phyloP scores from a whole-genome alignment of 2,329 filamentous ascomycete genomes.

The Aspergillus melleus region DNA sequence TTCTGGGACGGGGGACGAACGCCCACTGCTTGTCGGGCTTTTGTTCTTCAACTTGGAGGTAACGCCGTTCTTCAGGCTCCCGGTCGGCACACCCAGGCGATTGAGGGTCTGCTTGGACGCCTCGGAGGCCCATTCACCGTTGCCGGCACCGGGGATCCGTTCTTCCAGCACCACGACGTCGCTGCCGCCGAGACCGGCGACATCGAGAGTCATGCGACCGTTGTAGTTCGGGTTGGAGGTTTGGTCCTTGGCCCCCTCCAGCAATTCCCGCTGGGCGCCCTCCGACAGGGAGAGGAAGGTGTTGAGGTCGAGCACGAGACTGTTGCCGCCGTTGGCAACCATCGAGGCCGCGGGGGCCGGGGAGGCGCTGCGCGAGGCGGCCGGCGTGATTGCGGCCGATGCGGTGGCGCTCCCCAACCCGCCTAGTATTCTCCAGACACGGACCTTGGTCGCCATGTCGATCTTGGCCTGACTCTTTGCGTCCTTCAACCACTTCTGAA shows the following conservation, averaged over 20 bases:
- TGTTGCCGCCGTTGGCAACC: constrained; percentile 44
- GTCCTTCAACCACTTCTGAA: constrained; percentile 72
- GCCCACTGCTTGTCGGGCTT: constrained; percentile 55
- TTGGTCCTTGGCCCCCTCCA: constrained; percentile 65
- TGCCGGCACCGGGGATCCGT: constrained; percentile 49
- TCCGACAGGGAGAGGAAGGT: constrained; percentile 64
- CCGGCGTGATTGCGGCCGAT: constrained; percentile 46
- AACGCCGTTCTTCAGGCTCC: constrained; percentile 32
- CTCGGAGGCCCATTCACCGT: constrained; percentile 59
- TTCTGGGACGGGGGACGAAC: constrained; percentile 67
- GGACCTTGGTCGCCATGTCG: constrained; percentile 69
- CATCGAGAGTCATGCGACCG: constrained; percentile 65
- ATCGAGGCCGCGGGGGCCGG: constrained; percentile 45
- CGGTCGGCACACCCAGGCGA: constrained; percentile 53
- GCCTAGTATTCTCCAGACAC: constrained; percentile 66
- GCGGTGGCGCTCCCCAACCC: constrained; percentile 46
- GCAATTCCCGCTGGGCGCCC: constrained; percentile 63
- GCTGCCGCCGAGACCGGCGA: constrained; percentile 68
- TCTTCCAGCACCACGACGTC: constrained; percentile 85
- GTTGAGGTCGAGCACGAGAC: constrained; percentile 61
- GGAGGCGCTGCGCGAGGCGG: constrained; percentile 44
- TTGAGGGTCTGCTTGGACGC: constrained; percentile 43
- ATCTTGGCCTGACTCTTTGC: constrained; percentile 70
- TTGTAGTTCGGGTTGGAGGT: constrained; percentile 77
- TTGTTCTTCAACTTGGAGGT: constrained; percentile 40